Conservation (phyloP, 2,329 filamentous ascomycete species). For the Dactylellina parvicollis region DNA sequence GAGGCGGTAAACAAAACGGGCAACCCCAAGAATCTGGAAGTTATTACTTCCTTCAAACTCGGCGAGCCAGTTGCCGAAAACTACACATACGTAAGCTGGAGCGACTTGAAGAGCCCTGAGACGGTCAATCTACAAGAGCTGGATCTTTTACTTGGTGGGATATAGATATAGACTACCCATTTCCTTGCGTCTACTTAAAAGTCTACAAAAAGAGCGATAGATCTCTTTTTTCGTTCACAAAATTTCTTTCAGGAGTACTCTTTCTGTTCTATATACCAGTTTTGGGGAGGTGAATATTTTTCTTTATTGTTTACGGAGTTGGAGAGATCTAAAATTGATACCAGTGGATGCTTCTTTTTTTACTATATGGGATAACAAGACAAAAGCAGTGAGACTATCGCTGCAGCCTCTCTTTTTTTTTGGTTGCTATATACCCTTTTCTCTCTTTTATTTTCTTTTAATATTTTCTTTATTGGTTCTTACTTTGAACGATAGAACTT, state of each 20-base stretch:
- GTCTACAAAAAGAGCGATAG: slow-evolving; percentile 32
- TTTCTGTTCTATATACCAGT: slow-evolving; percentile 36
- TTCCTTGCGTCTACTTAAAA: slow-evolving; percentile 28
- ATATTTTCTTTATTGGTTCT: slow-evolving; percentile 35
- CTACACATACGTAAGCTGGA: slow-evolving; percentile 63
- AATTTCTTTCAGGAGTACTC: slow-evolving; percentile 46
- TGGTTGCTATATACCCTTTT: slow-evolving; percentile 48
- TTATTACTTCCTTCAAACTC: slow-evolving; percentile 57
- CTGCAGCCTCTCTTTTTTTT: slow-evolving; percentile 29
- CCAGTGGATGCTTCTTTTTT: slow-evolving; percentile 46
- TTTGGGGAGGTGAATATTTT: slow-evolving; percentile 19
- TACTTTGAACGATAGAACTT: slow-evolving; percentile 17
- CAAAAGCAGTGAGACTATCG: not conserved
- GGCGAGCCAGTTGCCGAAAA: slow-evolving; percentile 61
- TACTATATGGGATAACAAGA: slow-evolving; percentile 15
- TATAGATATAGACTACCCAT: slow-evolving; percentile 23
- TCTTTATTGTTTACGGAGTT: slow-evolving; percentile 46
- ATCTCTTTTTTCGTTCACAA: slow-evolving; percentile 41
- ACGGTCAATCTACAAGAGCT: slow-evolving; percentile 92
- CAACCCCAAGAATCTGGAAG: slow-evolving; percentile 36
- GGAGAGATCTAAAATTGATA: slow-evolving; percentile 52
- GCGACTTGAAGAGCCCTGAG: slow-evolving; percentile 77
- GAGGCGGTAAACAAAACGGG: not conserved
- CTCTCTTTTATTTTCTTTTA: slow-evolving; percentile 10
- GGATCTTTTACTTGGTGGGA: slow-evolving; percentile 77